Evolutionary conservation across 352 stramenopile species (phyloP), one percentile per base, ranked within the genome.

Genomic region (Phytophthora megakarya): DNA sequence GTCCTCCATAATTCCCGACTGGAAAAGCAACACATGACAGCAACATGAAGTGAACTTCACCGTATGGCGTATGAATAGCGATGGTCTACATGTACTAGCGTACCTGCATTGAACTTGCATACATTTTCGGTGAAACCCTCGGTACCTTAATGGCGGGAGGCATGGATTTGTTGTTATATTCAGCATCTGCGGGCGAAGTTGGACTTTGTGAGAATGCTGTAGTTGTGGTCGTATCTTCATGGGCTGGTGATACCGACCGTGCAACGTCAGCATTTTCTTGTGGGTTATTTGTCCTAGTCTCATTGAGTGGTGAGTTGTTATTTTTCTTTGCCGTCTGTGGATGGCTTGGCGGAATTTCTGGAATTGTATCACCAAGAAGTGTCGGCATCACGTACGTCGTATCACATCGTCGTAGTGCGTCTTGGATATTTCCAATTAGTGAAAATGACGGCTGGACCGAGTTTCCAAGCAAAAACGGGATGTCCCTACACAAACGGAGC

Each of bases 371-470:
- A 13, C 18, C 45, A 18, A 69, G 61, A 33, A 74, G 55, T 37
- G 26, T 58, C 5, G 81, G 81, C 28, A 64, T 69, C 43, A 74
- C 52, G 40, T 79, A 89, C 28, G 76, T 86, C 10, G 75, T 77
- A 54, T 90, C 84, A 50, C 81, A 89, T 53, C 84, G 75, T 18
- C 81, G 80, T 9, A 91, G 68, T n/a, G 82, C 81, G 30, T 91
- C 81, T 48, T 93, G 84, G 21, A 86, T 72, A 54, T 82, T 90
- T 23, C 80, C 80, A 42, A 90, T 87, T 16, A 93, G 62, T 9
- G 81, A 91, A 63, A 90, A 88, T 25, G 84, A 91, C 55, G 63
- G 70, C 50, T 76, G 73, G 12, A 78, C 68, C 1, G 80, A 86
- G 39, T 69, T 86, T 1, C 82, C 81, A 0, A 89, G 66, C 21